phyloP scores from a whole-genome alignment of 2,329 filamentous ascomycete species.

The Tolypocladium tropicale region DNA sequence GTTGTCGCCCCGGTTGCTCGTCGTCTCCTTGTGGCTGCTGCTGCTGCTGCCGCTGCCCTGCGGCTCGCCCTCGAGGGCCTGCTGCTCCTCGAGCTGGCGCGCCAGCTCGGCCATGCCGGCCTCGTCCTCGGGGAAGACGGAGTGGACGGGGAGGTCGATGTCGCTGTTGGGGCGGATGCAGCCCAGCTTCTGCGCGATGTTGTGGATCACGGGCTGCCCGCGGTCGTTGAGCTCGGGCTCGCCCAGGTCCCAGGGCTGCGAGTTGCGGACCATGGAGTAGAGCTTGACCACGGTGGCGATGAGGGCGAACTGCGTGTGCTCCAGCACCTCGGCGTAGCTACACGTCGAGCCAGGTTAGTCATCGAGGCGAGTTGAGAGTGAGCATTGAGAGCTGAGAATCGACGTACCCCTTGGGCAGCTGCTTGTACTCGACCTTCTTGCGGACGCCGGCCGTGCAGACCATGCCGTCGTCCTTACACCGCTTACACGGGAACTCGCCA shows the following conservation, averaged over 20 bases:
- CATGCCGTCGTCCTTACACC: constrained; percentile 55
- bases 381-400: neutral
- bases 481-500: constrained; percentile 55
- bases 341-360: constrained; percentile 3
- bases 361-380: neutral
- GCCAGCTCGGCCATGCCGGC: constrained; percentile 46
- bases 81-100: constrained; percentile 39
- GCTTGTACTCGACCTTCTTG: constrained; percentile 61
- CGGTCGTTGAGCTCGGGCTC: constrained; percentile 54
- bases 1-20: constrained; percentile 8
- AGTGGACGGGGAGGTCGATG: constrained; percentile 45
- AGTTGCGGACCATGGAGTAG: constrained; percentile 51
- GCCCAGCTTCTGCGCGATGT: constrained; percentile 53
- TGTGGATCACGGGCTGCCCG: constrained; percentile 53
- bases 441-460: constrained; percentile 53
- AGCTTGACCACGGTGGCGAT: constrained; percentile 57
- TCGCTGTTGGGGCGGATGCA: constrained; percentile 54
- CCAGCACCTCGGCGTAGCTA: constrained; percentile 54
- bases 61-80: constrained; percentile 9
- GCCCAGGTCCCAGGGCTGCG: constrained; percentile 50
- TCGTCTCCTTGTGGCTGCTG: constrained; percentile 21
- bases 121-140: constrained; percentile 52
- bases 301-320: constrained; percentile 54
- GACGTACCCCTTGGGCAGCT: constrained; percentile 49
- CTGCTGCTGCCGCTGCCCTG: constrained; percentile 27